These are phyloP conservation scores for Vigna angularis DNA, from an alignment of 306 rosid genomes.

Conservation along the genomic window DNA sequence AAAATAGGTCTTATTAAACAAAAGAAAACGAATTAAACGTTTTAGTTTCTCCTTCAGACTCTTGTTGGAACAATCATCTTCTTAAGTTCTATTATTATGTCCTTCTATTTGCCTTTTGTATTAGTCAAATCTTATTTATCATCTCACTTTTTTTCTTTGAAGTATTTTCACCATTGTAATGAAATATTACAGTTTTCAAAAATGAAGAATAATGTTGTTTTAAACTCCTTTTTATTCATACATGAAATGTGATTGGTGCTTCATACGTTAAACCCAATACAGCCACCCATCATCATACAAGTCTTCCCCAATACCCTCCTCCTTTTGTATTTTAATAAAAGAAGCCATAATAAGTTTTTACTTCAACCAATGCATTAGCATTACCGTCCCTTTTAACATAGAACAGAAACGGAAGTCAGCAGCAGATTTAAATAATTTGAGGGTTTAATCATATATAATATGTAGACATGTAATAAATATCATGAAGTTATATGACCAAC, in stretches of 20 bases:
- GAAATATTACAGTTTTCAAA: background rate
- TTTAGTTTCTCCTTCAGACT: too few species aligned
- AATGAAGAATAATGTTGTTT: background rate
- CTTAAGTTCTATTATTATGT: background rate
- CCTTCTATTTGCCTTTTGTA: background rate
- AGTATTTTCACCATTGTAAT: background rate
- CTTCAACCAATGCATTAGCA: conserved; percentile 8
- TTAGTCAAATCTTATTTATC: background rate
- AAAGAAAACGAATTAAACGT: too few species aligned
- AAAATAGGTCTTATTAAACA: too few species aligned
- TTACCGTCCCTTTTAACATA: background rate
- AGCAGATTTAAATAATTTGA: background rate
- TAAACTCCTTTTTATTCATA: too few species aligned
- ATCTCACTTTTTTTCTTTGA: background rate
- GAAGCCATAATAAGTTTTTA: background rate
- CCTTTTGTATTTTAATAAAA: background rate
- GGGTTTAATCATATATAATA: background rate
- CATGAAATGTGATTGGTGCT: too few species aligned
- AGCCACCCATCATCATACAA: background rate
- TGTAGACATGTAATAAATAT: background rate
- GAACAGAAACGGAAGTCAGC: background rate
- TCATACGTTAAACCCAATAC: background rate
- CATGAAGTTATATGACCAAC: background rate
- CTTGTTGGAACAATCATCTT: background rate
- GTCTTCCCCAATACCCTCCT: background rate